Conservation (phyloP, 306 rosid species). For the Psophocarpus tetragonolobus region DNA sequence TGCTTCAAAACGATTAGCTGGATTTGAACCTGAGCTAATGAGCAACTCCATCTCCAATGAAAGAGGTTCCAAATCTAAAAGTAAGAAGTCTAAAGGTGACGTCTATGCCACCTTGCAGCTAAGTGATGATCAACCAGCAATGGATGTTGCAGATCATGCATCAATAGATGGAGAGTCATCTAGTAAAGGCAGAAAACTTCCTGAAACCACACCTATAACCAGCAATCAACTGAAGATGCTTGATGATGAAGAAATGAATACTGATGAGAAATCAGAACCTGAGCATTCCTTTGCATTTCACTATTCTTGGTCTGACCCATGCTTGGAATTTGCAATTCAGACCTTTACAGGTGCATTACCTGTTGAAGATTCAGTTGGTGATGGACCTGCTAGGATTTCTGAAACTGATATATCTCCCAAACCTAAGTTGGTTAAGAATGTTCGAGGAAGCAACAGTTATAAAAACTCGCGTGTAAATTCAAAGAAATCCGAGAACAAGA, state of each 20-base stretch:
- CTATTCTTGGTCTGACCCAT: conserved; percentile 74
- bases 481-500: conserved; percentile 49
- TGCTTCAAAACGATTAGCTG: conserved; percentile 55
- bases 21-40: conserved; percentile 45
- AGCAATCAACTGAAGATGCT: not conserved
- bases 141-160: conserved; percentile 28
- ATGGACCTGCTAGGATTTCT: conserved; percentile 18
- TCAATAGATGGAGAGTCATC: conserved; percentile 27
- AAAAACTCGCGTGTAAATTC: conserved; percentile 36
- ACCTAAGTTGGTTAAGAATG: conserved; percentile 31
- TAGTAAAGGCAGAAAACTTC: conserved; percentile 18
- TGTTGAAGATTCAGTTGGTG: conserved; percentile 39
- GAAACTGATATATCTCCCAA: conserved; percentile 29
- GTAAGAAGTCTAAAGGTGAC: conserved; percentile 33
- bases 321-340: conserved; percentile 74
- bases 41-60: conserved; percentile 36
- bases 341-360: conserved; percentile 66
- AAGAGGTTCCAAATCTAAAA: conserved; percentile 36
- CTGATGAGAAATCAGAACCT: conserved; percentile 40
- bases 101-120: conserved; percentile 33
- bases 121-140: conserved; percentile 8
- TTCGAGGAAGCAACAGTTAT: conserved; percentile 32
- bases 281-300: conserved; percentile 47
- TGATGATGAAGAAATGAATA: conserved; percentile 34
- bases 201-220: not conserved